Conservation (phyloP, 768 basidiomycete genomes). For the Boletus reticuloceps region DNA sequence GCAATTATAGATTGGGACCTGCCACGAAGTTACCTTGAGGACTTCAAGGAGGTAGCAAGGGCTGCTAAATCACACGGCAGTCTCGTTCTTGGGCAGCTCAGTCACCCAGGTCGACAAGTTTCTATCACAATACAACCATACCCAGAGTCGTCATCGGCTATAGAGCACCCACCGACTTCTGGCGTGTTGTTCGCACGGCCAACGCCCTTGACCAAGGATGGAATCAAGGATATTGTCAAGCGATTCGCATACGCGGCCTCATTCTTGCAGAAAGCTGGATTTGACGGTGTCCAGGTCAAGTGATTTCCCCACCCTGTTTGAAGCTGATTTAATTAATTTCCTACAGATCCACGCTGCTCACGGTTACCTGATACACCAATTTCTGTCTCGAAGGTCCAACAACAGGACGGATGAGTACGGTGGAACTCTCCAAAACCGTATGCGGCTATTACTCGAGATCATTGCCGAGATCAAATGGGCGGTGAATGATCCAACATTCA, state of each 20-base stretch:
- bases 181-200: constrained; percentile 32
- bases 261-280: constrained; percentile 56
- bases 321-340: background rate
- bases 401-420: constrained; percentile 56
- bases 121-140: constrained; percentile 35
- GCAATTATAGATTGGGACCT: constrained; percentile 32
- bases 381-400: constrained; percentile 43
- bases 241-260: constrained; percentile 53
- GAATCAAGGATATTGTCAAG: constrained; percentile 49
- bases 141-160: constrained; percentile 33
- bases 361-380: constrained; percentile 47
- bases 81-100: constrained; percentile 32
- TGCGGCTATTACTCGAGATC: constrained; percentile 48
- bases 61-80: constrained; percentile 32
- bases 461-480: constrained; percentile 41
- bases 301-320: background rate
- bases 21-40: constrained; percentile 21
- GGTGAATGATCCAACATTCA: constrained; percentile 31
- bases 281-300: constrained; percentile 59
- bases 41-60: constrained; percentile 23
- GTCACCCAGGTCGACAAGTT: constrained; percentile 34
- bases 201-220: constrained; percentile 40
- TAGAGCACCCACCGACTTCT: constrained; percentile 33
- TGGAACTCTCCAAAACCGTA: constrained; percentile 49
- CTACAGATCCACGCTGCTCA: constrained; percentile 43